Base-by-base conservation (phyloP, 2,329 filamentous ascomycete species). In the Periconia sp. region DNA sequence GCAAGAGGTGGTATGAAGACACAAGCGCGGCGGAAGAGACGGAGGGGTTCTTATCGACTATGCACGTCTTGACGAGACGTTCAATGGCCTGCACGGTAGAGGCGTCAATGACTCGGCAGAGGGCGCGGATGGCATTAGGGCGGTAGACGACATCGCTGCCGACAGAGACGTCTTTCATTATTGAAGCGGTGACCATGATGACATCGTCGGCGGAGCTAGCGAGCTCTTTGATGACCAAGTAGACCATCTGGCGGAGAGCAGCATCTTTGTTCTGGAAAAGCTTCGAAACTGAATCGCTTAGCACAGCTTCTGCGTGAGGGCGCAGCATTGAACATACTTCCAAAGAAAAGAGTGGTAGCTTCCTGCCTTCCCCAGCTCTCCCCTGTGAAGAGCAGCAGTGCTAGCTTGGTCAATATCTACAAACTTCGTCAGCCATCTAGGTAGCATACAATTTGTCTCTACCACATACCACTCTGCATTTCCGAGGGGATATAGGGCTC, bases 231-330 rank as follows among this genome's bases (percentile, higher is more conserved):
- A 97, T 89, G 69, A 96, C 86, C 57, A 97, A 81, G 77, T 97
- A 95, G 37, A 99, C 92, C 92, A 97, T 96, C 79, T 99, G 94
- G 65, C 94, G 90, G 69, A 99, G 81, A 63, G 90, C 92, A 64
- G 92, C 88, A 86, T 99, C 94, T 75, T 96, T 97, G 77, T 97
- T 97, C 80, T 97, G 92, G 82, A 99, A 99, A 48, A 97, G 83
- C 81, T 97, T 97, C 50, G 92, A 97, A 73, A 70, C 53, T 56
- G 40, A 3, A n/a, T 8, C 5, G 11, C 34, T 55, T 43, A 53
- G 45, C 28, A 34, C 31, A 30, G 5, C 9, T 10, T 9, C n/a
- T 19, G 12, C 7, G 15, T 13, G 16, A 3, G 21, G 19, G 8
- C 10, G 25, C 17, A 15, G 30, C 4, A 36, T 12, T 11, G 18